Evolutionary conservation across 495 filamentous ascomycete genomes (phyloP).

Genomic region (Oidiodendron maius): DNA sequence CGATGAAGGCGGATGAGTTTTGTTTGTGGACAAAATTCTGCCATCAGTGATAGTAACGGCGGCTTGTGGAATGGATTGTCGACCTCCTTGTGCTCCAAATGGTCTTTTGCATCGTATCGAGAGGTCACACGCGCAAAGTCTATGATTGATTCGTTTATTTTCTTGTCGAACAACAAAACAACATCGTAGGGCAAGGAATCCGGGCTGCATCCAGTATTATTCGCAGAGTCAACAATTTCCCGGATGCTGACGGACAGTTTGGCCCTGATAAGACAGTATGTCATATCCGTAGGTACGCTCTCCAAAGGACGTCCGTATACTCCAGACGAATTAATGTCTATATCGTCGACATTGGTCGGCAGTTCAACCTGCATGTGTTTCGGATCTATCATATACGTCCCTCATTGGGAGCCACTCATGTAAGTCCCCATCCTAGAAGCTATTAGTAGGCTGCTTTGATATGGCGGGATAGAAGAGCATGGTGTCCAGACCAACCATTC

Average conservation of each 20-base stretch:
- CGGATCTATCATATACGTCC: conserved; percentile 12
- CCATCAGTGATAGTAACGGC: not conserved
- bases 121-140: too few relatives aligned
- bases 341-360: conserved; percentile 10
- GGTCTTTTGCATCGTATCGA: too few relatives aligned
- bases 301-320: conserved; percentile 6
- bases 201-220: conserved; percentile 3
- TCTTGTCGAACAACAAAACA: conserved; percentile 11
- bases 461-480: not conserved
- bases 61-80: not conserved
- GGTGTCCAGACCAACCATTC: conserved; percentile 8
- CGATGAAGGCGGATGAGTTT: conserved; percentile 10
- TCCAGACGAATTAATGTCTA: conserved; percentile 2
- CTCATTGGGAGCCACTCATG: conserved; percentile 16
- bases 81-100: not conserved
- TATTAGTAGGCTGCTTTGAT: not conserved
- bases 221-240: conserved; percentile 9
- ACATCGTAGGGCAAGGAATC: conserved; percentile 11
- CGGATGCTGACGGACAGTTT: conserved; percentile 5
- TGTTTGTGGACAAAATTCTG: conserved; percentile 8
- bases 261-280: conserved; percentile 10
- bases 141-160: not conserved
- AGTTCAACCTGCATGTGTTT: conserved; percentile 11
- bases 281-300: conserved; percentile 12
- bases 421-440: conserved; percentile 10